Conservation (phyloP, 306 rosid genomes). For the Cicer cuneatum region DNA sequence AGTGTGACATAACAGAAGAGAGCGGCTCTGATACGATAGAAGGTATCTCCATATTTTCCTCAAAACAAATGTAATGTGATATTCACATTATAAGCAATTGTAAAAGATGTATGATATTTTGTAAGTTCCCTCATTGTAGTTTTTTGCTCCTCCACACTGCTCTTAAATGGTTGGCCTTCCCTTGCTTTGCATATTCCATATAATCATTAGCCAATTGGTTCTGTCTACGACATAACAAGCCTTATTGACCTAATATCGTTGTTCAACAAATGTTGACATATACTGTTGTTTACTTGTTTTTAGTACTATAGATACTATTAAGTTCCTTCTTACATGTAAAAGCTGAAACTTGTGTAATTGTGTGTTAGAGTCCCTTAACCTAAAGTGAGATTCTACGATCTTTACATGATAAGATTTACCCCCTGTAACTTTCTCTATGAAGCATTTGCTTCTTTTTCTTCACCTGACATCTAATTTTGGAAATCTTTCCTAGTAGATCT, state of each 20-base stretch:
- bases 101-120: constrained; percentile 1
- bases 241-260: neutral
- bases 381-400: neutral
- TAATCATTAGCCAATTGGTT: constrained; percentile 15
- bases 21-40: constrained; percentile 69
- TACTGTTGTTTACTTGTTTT: constrained; percentile 11
- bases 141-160: constrained; percentile 17
- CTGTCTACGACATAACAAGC: neutral
- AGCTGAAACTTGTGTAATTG: neutral
- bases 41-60: constrained; percentile 54
- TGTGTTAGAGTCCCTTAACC: neutral
- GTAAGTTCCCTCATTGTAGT: neutral
- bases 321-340: neutral
- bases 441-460: neutral
- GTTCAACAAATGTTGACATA: constrained; percentile 9
- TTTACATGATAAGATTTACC: neutral
- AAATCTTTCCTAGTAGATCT: neutral
- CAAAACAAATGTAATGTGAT: neutral
- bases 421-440: neutral
- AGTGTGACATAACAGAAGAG: constrained; percentile 54
- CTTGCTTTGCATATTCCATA: constrained; percentile 15
- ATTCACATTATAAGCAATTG: neutral
- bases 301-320: neutral
- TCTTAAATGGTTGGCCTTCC: constrained; percentile 34
- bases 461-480: neutral